Base-by-base conservation (phyloP, 2,329 filamentous ascomycete species). In the Aspergillus pseudoviridinutans region DNA sequence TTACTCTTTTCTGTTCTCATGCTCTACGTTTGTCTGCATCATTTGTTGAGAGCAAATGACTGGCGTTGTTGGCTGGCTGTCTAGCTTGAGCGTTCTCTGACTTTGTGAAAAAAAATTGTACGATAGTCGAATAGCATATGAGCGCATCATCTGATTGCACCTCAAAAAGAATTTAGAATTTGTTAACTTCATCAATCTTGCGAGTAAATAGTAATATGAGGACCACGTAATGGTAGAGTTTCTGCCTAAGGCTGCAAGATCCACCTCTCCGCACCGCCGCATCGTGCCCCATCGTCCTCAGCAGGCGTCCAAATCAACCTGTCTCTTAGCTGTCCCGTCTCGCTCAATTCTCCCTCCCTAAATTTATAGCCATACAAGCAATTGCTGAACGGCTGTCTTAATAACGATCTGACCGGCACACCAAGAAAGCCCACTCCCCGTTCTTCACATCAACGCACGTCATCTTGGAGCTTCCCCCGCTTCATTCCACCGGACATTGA, bases 211-310 rank as follows among this genome's bases (percentile, higher is more conserved):
- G 2, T 1, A 10, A 29, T 29, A 2, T 8, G 8, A 9, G 9
- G 28, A 10, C 28, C 27, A 8, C 7, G 29, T 12, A 8, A 44
- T 9, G 20, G 41, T n/a, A 27, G 12, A 27, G 22, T 24, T 46
- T 27, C 5, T 57, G 59, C 59, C 57, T 57, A 20, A 61, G 57
- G 57, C 57, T 35, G 2, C 20, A 46, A 54, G 58, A 35, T n/a
- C 51, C 32, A 17, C 49, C 51, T 9, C 42, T 51, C 56, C 56
- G 53, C 56, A 58, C 53, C 57, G 50, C 57, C 57, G 46, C 52
- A 50, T 35, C 49, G 27, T 47, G 53, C 25, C 25, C 28, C 56
- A 51, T 32, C 24, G 3, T 25, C 52, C 20, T 38, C 29, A 17
- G 24, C 54, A 20, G 44, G 20, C 9, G 20, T 53, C 53, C 29